Evolutionary conservation across 2,329 filamentous ascomycete genomes (phyloP).

Genomic region (Xylariaceae sp.): DNA sequence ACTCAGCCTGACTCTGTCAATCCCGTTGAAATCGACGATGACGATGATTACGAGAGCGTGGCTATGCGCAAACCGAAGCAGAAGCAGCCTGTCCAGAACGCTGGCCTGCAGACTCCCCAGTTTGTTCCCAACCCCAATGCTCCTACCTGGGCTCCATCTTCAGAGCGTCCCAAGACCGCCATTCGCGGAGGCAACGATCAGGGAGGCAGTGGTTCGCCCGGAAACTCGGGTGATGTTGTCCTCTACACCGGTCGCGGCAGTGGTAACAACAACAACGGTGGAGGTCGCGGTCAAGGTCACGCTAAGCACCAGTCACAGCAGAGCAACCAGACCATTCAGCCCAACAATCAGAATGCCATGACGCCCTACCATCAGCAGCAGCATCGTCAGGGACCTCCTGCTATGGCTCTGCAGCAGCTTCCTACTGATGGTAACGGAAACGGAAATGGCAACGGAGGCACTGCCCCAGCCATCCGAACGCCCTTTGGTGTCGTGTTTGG

Average conservation of each 20-base stretch:
- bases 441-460: slow-evolving; percentile 6
- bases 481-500: slow-evolving; percentile 13
- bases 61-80: no score
- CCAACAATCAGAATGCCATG: no score
- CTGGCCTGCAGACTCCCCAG: background rate
- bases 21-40: background rate
- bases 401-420: no score
- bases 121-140: slow-evolving; percentile 23
- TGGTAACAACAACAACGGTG: slow-evolving; percentile 3
- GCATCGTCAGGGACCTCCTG: no score
- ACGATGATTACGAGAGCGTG: no score
- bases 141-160: slow-evolving; percentile 20
- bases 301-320: no score
- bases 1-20: background rate
- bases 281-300: background rate
- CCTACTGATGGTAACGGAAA: no score
- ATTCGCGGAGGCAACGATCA: background rate
- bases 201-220: slow-evolving; percentile 6
- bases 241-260: slow-evolving; percentile 13
- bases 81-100: no score
- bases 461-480: slow-evolving; percentile 8
- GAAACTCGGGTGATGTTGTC: slow-evolving; percentile 13
- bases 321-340: no score
- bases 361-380: slow-evolving; percentile 11
- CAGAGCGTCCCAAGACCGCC: background rate